Evolutionary conservation across 345 rosid genomes (phyloP).

Genomic region (Cardiospermum halicacabum): DNA sequence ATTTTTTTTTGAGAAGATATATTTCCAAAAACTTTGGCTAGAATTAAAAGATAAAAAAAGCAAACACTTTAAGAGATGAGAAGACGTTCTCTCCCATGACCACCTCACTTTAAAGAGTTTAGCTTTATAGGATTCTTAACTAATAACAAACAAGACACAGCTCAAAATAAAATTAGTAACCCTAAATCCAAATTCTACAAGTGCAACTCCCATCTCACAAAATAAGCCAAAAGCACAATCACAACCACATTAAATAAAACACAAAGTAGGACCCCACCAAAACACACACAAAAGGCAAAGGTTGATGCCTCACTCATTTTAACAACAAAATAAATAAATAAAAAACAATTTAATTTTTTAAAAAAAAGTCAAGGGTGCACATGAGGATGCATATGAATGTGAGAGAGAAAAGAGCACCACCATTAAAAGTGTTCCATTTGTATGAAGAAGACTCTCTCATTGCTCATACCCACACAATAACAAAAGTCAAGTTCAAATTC

Average conservation of each 20-base stretch:
- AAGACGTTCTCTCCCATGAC: neutral
- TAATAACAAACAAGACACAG: neutral
- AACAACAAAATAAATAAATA: too few species aligned
- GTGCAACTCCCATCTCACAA: too few species aligned
- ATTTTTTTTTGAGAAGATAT: conserved; percentile 1
- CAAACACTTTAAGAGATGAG: neutral
- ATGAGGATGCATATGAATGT: conserved; percentile 19
- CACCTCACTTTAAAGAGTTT: neutral
- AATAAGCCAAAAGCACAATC: neutral
- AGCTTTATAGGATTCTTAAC: conserved; percentile 18
- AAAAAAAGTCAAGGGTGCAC: conserved; percentile 21
- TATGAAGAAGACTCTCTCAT: conserved; percentile 13
- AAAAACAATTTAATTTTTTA: too few species aligned
- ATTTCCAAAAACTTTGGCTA: neutral
- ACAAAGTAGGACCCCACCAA: neutral
- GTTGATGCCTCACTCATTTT: conserved; percentile 8
- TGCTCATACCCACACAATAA: neutral
- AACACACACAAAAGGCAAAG: neutral
- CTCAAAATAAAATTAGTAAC: too few species aligned
- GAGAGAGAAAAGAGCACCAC: neutral
- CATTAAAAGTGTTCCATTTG: conserved; percentile 12
- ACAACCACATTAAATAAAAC: neutral
- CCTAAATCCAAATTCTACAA: too few species aligned
- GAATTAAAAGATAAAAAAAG: neutral
- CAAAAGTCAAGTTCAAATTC: neutral